Percentiles rank a stretch among this genome's conserved stretches.
phyloP scores from a whole-genome alignment of 148 eudicot genomes.

The Chenopodium suecicum region DNA sequence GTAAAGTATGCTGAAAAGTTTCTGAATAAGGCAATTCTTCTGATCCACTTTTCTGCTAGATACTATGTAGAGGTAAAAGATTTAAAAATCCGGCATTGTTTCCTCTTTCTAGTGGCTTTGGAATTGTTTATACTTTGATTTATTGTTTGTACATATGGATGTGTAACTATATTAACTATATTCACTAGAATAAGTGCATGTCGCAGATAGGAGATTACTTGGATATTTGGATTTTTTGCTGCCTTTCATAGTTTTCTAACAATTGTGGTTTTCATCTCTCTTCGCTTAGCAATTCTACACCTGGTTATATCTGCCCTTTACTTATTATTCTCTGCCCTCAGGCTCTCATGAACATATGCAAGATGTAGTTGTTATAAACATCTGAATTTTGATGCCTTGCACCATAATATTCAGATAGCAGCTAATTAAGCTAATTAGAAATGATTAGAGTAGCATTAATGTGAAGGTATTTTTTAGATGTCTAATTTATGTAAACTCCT shows the following conservation, averaged over 20 bases:
- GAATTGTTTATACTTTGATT: not conserved
- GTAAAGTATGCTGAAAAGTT: slow-evolving; percentile 55
- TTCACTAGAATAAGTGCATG: not conserved
- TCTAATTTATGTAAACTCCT: not conserved
- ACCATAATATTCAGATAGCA: not conserved
- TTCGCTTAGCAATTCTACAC: not conserved
- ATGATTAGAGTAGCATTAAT: not conserved
- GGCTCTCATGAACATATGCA: not conserved
- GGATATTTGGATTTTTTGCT: not conserved
- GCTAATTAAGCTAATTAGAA: not conserved
- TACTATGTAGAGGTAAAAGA: slow-evolving; percentile 68
- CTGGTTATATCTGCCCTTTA: not conserved
- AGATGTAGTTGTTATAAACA: not conserved
- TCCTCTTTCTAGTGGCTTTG: not conserved
- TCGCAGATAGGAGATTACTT: not conserved
- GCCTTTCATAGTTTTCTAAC: not conserved
- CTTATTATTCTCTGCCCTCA: not conserved
- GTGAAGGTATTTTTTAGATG: not conserved
- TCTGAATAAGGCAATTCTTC: slow-evolving; percentile 88
- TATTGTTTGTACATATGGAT: not conserved
- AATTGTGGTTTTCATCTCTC: not conserved
- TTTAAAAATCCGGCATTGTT: not conserved
- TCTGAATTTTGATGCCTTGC: not conserved
- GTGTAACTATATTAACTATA: not conserved
- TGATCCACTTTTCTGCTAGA: slow-evolving; percentile 93